These are phyloP conservation scores for Coemansia reversa DNA, from an alignment of 192 early-diverging fungal species.

Conservation along the genomic window DNA sequence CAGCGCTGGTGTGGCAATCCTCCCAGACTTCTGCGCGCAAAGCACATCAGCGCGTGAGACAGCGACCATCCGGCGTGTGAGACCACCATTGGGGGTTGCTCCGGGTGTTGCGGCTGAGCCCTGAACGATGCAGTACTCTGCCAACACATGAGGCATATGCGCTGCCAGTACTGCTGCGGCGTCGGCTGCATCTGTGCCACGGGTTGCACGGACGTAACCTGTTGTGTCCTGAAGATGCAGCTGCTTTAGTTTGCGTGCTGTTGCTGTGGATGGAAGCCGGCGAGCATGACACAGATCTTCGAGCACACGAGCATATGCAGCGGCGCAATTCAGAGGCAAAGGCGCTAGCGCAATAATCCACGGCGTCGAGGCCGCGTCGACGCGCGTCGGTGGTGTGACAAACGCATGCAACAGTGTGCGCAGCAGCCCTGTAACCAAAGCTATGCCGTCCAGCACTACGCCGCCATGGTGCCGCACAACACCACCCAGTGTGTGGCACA, in stretches of 20 bases:
- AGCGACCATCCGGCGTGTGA: slow-evolving; percentile 1
- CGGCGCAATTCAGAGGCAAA: slow-evolving; percentile 31
- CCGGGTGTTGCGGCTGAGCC: slow-evolving; percentile 24
- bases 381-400: slow-evolving; percentile 17
- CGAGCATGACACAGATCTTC: slow-evolving; percentile 28
- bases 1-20: slow-evolving; percentile 24
- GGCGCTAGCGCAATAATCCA: slow-evolving; percentile 46
- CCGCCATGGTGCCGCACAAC: slow-evolving; percentile 31
- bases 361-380: slow-evolving; percentile 20
- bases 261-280: not conserved
- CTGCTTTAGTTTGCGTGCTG: not conserved
- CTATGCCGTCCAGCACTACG: slow-evolving; percentile 25
- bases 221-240: not conserved
- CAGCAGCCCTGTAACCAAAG: slow-evolving; percentile 17
- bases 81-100: not conserved
- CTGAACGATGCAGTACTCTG: slow-evolving; percentile 53
- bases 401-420: slow-evolving; percentile 46
- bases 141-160: slow-evolving; percentile 33
- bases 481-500: slow-evolving; percentile 24
- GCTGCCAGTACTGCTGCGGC: slow-evolving; percentile 24
- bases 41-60: not conserved
- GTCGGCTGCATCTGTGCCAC: slow-evolving; percentile 41
- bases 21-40: not conserved
- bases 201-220: slow-evolving; percentile 33
- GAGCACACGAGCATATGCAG: slow-evolving; percentile 37